Evolutionary conservation across 2,329 filamentous ascomycete genomes (phyloP).

Genomic region (Colletotrichum sp.): DNA sequence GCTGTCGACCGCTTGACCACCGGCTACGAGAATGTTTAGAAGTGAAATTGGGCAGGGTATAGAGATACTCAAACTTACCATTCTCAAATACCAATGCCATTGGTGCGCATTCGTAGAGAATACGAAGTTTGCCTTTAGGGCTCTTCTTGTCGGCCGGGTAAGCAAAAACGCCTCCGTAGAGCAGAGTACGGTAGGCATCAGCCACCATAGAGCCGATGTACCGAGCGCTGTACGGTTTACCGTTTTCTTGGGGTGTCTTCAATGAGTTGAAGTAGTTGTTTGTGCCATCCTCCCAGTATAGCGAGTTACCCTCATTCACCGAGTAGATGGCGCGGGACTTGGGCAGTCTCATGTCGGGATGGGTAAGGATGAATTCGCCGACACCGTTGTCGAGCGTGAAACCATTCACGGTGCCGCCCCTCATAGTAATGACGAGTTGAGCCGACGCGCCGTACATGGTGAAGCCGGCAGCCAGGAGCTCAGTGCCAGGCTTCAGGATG

Average conservation of each 20-base stretch:
- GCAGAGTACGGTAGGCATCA: conserved; percentile 92
- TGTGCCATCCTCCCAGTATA: conserved; percentile 92
- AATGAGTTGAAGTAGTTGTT: conserved; percentile 88
- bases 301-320: conserved; percentile 96
- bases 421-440: conserved; percentile 97
- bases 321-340: conserved; percentile 87
- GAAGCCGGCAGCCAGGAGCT: conserved; percentile 94
- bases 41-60: conserved; percentile 24
- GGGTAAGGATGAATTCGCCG: conserved; percentile 98
- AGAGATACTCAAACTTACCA: conserved; percentile 61
- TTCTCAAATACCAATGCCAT: conserved; percentile 99
- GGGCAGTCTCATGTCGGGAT: conserved; percentile 92
- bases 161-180: conserved; percentile 97
- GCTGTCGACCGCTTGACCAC: conserved; percentile 90
- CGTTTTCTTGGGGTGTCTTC: conserved; percentile 76
- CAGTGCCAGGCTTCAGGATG: conserved; percentile 86
- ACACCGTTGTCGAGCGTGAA: conserved; percentile 97
- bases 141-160: conserved; percentile 99
- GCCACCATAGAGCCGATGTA: conserved; percentile 99
- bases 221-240: conserved; percentile 91
- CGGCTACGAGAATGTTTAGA: conserved; percentile 60
- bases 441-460: conserved; percentile 99
- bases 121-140: conserved; percentile 96
- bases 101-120: conserved; percentile 96
- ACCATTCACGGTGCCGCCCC: conserved; percentile 88